A percentile compares a stretch with the other conserved stretches of the same genome.
Conservation (phyloP, 164 flowering plant genomes). For the Cinnamomum chago region DNA sequence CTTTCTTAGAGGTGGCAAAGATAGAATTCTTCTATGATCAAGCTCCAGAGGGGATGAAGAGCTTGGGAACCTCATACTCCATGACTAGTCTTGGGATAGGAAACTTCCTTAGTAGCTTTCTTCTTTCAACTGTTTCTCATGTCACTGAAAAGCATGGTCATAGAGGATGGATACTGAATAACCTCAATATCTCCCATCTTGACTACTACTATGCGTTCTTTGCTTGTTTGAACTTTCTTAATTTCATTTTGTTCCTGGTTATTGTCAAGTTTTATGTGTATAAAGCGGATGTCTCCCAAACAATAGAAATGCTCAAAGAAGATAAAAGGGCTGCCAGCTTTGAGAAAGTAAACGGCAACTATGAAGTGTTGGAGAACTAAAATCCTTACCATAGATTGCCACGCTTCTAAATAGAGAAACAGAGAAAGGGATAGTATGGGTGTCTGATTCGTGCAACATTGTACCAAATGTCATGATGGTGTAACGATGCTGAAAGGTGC, state of each 20-base stretch:
- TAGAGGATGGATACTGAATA: conserved; percentile 23
- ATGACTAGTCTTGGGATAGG: conserved; percentile 21
- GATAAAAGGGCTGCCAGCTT: not conserved
- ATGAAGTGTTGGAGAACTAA: not conserved
- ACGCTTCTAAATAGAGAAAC: not conserved
- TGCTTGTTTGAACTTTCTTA: conserved; percentile 42
- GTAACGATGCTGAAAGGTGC: not conserved
- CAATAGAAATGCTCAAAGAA: not conserved
- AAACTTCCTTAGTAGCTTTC: conserved; percentile 23
- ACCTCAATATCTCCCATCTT: conserved; percentile 27
- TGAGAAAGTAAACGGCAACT: not conserved
- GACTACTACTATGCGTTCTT: conserved; percentile 39
- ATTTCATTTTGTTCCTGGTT: conserved; percentile 45
- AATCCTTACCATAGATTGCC: not conserved
- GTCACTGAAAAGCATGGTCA: conserved; percentile 15
- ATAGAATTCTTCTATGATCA: conserved; percentile 31
- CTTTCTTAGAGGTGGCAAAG: conserved; percentile 23
- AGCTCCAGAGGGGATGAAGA: conserved; percentile 27
- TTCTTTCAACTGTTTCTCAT: conserved; percentile 14
- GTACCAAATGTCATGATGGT: not conserved
- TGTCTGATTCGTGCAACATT: not conserved
- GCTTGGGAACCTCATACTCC: conserved; percentile 24
- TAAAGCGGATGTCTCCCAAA: conserved; percentile 40
- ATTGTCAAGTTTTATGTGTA: conserved; percentile 44
- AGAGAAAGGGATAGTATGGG: not conserved